These are phyloP conservation scores for Polytolypa hystricis DNA, from an alignment of 2,329 filamentous ascomycete species.

Conservation along the genomic window DNA sequence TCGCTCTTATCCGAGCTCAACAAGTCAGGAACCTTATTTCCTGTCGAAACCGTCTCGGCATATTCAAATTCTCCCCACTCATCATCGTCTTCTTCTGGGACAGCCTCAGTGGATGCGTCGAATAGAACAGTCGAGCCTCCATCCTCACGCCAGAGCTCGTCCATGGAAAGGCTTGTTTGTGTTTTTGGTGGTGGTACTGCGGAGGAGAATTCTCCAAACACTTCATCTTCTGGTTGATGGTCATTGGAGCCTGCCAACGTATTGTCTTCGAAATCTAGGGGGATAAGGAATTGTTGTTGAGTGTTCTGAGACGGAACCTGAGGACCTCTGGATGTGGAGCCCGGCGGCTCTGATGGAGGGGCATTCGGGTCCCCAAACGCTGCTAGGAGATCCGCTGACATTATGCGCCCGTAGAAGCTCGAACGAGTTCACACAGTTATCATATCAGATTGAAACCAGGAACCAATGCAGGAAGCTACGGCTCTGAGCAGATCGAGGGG, in stretches of 20 bases:
- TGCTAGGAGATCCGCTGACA: slow-evolving; percentile 45
- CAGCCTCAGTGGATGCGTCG: slow-evolving; percentile 39
- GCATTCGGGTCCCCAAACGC: slow-evolving; percentile 32
- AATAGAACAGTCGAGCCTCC: slow-evolving; percentile 47
- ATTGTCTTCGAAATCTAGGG: too few relatives aligned
- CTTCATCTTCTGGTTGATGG: neutral
- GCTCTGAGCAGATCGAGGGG: too few relatives aligned
- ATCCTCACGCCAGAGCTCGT: slow-evolving; percentile 1
- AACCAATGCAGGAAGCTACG: too few relatives aligned
- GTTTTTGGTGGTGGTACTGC: neutral
- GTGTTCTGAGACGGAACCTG: too few relatives aligned
- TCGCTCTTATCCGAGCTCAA: slow-evolving; percentile 3
- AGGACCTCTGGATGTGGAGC: too few relatives aligned
- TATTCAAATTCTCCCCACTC: slow-evolving; percentile 38
- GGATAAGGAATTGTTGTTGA: too few relatives aligned
- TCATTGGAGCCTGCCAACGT: neutral
- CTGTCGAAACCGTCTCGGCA: slow-evolving; percentile 17
- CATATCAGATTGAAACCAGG: too few relatives aligned
- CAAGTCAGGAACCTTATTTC: slow-evolving; percentile 5
- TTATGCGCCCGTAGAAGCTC: too few relatives aligned
- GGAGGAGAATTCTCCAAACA: neutral
- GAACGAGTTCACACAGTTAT: too few relatives aligned
- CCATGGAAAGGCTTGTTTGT: neutral
- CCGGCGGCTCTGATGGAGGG: too few relatives aligned
- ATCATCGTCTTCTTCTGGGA: slow-evolving; percentile 25